These are phyloP conservation scores for Saturnispora saitoi DNA, from an alignment of 805 yeast species.

Conservation along the genomic window DNA sequence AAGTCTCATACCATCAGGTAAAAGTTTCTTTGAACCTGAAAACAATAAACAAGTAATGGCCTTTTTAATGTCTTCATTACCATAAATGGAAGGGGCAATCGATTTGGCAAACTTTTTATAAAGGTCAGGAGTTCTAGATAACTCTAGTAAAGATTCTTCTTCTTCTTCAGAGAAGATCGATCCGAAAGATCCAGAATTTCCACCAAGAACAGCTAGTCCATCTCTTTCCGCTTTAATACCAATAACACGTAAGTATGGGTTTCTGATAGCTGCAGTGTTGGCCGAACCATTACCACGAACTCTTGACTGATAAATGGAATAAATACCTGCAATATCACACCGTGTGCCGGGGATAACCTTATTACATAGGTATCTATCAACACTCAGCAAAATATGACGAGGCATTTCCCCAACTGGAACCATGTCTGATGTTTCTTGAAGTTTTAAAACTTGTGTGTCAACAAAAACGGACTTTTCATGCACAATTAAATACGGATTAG, in stretches of 20 bases:
- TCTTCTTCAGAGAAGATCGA: slow-evolving; percentile 80
- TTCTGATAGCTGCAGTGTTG: slow-evolving; percentile 77
- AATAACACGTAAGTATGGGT: slow-evolving; percentile 79
- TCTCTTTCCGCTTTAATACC: slow-evolving; percentile 80
- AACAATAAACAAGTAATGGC: slow-evolving; percentile 85
- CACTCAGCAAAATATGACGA: slow-evolving; percentile 77
- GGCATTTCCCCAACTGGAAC: slow-evolving; percentile 99
- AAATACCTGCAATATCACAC: slow-evolving; percentile 86
- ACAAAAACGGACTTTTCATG: slow-evolving; percentile 92
- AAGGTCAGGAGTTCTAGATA: slow-evolving; percentile 77
- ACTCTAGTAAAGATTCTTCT: slow-evolving; percentile 77
- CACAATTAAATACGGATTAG: slow-evolving; percentile 85
- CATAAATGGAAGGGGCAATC: slow-evolving; percentile 95
- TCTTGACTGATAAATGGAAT: slow-evolving; percentile 79
- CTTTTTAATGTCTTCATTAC: slow-evolving; percentile 85
- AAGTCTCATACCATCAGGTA: slow-evolving; percentile 93
- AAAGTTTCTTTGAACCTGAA: slow-evolving; percentile 87
- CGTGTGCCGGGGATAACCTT: slow-evolving; percentile 91
- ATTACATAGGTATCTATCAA: slow-evolving; percentile 85
- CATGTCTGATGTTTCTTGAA: slow-evolving; percentile 97
- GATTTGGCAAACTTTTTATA: slow-evolving; percentile 80
- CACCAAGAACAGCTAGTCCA: slow-evolving; percentile 35
- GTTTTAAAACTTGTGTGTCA: slow-evolving; percentile 88
- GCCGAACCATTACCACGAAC: slow-evolving; percentile 42
- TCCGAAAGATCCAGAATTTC: slow-evolving; percentile 22